Base-by-base conservation (phyloP, 257 asterid genomes). In the Lycium barbarum region DNA sequence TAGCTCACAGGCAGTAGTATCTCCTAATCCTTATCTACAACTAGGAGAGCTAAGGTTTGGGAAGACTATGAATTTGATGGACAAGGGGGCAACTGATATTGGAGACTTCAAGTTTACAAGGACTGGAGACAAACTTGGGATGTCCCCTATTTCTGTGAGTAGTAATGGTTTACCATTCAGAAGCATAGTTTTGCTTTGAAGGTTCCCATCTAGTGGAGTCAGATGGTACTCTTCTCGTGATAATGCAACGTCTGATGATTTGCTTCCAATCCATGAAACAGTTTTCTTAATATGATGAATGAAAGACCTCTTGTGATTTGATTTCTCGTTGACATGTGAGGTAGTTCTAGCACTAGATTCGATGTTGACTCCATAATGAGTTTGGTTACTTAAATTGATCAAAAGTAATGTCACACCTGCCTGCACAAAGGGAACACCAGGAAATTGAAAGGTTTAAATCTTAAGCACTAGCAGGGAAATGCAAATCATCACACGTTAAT, bases 361-460 rank as follows among this genome's bases (percentile, higher is more conserved):
- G 33, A 94, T 84, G n/a, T 89, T 88, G 10, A 95, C 88, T 8
- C 72, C 71, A 86, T 89, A 91, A 54, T 45, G 73, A 2, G 97
- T 94, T 71, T 91, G 89, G 72, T 93, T 92, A 96, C 98, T 95
- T 82, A 97, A 45, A 84, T 97, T 97, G 88, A 97, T 93, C 84
- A 97, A 91, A 49, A 97, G 95, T 63, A 94, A 47, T 11, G 98
- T 90, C 51, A 97, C 79, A 57, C 98, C 98, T 18, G 86, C 89
- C 98, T 95, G 93, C 84, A 89, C 88, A 22, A 84, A 79, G 73
- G 65, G n/a, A 81, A 72, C 58, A 35, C 22, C 26, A 22, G 43
- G 45, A 55, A 70, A 83, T 12, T 54, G 53, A 65, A 53, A 78
- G 53, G 4, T 9, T 76, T 17, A 38, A 38, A 49, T 38, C 12